Conservation (phyloP, 495 filamentous ascomycete species). For the Neurospora intermedia region DNA sequence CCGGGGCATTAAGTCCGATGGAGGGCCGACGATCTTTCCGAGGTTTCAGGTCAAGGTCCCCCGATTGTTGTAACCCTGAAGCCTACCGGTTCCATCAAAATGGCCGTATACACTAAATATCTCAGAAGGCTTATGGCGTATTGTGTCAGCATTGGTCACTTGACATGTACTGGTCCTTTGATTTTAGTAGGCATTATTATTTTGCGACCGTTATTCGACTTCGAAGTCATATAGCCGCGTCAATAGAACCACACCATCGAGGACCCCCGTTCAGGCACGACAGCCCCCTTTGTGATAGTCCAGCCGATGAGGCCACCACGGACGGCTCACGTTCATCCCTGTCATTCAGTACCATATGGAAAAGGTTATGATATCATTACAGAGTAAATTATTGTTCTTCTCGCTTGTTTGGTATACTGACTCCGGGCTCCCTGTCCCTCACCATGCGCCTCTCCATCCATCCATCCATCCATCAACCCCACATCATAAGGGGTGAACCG, state of each 20-base stretch:
- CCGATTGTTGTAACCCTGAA: not conserved
- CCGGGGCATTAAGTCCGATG: not conserved
- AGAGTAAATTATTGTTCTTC: not conserved
- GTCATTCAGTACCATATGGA: not conserved
- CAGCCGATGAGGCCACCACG: not conserved
- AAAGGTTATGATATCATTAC: not conserved
- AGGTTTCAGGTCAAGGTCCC: not conserved
- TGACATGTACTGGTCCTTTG: not conserved
- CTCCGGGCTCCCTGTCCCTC: not conserved
- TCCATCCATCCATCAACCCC: not conserved
- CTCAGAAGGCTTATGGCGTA: not conserved
- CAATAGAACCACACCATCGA: not conserved
- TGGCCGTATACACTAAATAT: not conserved
- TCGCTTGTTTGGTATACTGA: not conserved
- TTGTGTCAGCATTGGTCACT: not conserved
- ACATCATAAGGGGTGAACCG: not conserved
- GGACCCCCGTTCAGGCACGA: not conserved
- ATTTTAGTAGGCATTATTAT: not conserved
- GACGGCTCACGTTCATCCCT: not conserved
- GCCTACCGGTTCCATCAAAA: not conserved
- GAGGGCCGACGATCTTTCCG: not conserved
- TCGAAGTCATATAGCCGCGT: not conserved
- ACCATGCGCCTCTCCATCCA: not conserved
- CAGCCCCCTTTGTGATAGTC: not conserved
- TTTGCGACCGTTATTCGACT: not conserved